Base-by-base conservation (phyloP, 768 basidiomycete species). In the Trametes cinnabarina region DNA sequence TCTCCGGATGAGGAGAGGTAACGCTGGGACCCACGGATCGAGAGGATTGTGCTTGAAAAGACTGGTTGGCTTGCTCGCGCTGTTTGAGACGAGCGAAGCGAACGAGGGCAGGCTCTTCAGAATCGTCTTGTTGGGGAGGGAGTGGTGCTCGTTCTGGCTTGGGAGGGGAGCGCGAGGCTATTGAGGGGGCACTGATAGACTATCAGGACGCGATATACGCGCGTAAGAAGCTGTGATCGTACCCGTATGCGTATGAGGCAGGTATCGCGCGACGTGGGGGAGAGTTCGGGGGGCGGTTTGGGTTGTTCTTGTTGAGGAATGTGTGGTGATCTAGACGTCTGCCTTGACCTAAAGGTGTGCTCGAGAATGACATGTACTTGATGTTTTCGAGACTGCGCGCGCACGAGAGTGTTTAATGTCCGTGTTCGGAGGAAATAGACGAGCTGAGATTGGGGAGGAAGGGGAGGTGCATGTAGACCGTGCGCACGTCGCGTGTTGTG, bases 261-360 rank as follows among this genome's bases (percentile, higher is more conserved):
- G 84, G 81, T 15, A 78, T 74, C n/a, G 60, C 73, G 73, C 53
- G 74, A 47, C 71, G 71, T 28, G 72, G 71, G 19, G 71, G 72
- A 22, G 71, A 69, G 54, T 67, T 20, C 25, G 64, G 44, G 0
- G 65, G 62, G 51, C 72, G 69, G 43, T 65, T 66, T 37, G 73
- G 73, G 63, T 68, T 71, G 40, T 63, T 70, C 68, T 87, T 89
- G 59, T 84, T 85, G 71, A 90, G 83, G 69, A 92, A 91, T 49
- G 87, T 80, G 71, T 78, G 77, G 71, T 87, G 88, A 81, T 90
- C 88, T 71, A 91, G 83, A 77, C 90, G 86, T 81, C 89, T 87
- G 78, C 85, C 87, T 84, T 90, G 86, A 75, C 86, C 87, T 64
- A 91, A 75, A 56, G 90, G 88, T 71, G 90, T 91, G 72, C 84